A percentile compares a stretch with the other conserved stretches of the same genome.
These are phyloP conservation scores for Cymbopogon citratus DNA, from an alignment of 176 grass and related monocot species.

Conservation along the genomic window DNA sequence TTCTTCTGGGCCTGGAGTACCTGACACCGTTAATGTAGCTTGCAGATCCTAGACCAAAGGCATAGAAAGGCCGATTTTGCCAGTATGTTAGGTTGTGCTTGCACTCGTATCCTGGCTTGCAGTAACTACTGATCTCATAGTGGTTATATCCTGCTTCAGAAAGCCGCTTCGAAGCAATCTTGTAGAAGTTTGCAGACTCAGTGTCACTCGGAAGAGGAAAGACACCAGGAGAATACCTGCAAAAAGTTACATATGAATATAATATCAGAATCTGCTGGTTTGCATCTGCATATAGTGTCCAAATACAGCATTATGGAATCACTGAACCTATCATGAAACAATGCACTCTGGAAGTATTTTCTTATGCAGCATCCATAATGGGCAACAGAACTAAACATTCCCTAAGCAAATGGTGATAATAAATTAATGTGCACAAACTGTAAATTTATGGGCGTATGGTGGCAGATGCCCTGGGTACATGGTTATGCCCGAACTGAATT, in stretches of 20 bases:
- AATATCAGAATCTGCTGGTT: not conserved
- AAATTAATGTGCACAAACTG: not conserved
- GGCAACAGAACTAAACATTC: not conserved
- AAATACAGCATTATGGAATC: not conserved
- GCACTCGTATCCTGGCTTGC: conserved; percentile 68
- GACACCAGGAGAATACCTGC: conserved; percentile 70
- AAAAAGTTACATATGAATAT: conserved; percentile 9
- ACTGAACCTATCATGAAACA: not conserved
- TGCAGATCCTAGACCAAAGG: conserved; percentile 73
- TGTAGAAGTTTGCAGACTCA: conserved; percentile 76
- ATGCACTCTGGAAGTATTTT: not conserved
- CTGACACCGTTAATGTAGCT: conserved; percentile 75
- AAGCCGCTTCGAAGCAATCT: conserved; percentile 69
- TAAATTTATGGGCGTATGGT: not conserved
- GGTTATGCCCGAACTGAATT: not conserved
- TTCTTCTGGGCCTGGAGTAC: conserved; percentile 73
- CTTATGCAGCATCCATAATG: not conserved
- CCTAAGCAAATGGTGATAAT: not conserved
- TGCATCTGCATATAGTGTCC: not conserved
- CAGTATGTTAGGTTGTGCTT: conserved; percentile 88
- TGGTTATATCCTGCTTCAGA: conserved; percentile 66
- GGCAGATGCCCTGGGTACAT: not conserved
- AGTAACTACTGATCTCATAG: conserved; percentile 94
- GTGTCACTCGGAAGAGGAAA: conserved; percentile 71
- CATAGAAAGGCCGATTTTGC: conserved; percentile 75